Evolutionary conservation across 2,329 filamentous ascomycete species (phyloP).

Genomic region (Drechslerella coelobrocha): DNA sequence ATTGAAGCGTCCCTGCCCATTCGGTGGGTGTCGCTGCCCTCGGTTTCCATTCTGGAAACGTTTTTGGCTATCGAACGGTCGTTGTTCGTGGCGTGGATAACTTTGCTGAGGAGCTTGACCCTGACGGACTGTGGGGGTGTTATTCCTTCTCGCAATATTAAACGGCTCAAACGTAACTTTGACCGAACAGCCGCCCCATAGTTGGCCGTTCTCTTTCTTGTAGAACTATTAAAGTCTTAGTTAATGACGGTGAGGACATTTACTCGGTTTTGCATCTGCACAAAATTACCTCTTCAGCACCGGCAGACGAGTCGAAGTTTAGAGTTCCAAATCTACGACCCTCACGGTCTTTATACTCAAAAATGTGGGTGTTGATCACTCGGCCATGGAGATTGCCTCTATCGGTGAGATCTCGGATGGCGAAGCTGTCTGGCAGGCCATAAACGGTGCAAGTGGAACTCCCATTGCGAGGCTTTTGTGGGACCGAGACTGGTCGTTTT

Average conservation of each 20-base stretch:
- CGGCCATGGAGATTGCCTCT: slow-evolving; percentile 27
- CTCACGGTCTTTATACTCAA: slow-evolving; percentile 41
- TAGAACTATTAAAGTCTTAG: slow-evolving; percentile 19
- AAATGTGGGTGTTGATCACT: slow-evolving; percentile 44
- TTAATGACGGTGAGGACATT: background rate
- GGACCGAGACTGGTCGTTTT: slow-evolving; percentile 9
- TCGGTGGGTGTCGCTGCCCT: slow-evolving; percentile 19
- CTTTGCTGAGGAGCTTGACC: slow-evolving; percentile 13
- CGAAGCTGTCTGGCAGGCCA: slow-evolving; percentile 33
- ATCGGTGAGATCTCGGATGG: slow-evolving; percentile 22
- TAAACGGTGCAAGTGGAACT: slow-evolving; percentile 46
- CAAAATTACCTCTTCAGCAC: slow-evolving; percentile 44
- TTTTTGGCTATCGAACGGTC: slow-evolving; percentile 24
- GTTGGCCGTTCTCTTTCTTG: slow-evolving; percentile 38
- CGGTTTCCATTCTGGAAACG: slow-evolving; percentile 28
- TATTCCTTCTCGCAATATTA: slow-evolving; percentile 40
- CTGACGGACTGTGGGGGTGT: slow-evolving; percentile 29
- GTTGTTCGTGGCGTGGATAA: slow-evolving; percentile 29
- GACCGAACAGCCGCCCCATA: slow-evolving; percentile 29
- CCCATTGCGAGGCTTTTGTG: slow-evolving; percentile 3
- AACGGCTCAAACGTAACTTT: slow-evolving; percentile 44
- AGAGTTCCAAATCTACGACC: slow-evolving; percentile 44
- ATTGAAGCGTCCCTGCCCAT: slow-evolving; percentile 34
- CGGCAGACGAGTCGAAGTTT: slow-evolving; percentile 34
- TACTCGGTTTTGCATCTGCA: background rate